Evolutionary conservation across 768 basidiomycete species (phyloP).

Genomic region (Boletus rex-veris): DNA sequence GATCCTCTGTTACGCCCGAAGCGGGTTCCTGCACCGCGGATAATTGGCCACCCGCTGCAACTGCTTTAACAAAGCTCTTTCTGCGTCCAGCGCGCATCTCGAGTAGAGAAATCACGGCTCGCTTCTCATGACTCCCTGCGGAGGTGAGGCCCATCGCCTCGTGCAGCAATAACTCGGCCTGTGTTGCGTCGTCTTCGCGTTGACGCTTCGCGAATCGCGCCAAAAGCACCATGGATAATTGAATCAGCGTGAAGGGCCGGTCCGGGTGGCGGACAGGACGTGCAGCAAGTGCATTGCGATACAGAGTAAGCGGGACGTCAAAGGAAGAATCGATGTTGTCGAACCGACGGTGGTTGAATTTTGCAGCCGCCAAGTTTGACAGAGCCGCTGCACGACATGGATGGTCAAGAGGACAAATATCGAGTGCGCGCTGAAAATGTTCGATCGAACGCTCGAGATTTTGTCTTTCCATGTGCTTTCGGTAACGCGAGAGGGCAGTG

Average conservation of each 20-base stretch:
- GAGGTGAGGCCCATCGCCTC: neutral
- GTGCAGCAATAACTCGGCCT: neutral
- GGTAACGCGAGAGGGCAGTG: neutral
- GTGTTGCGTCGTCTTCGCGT: neutral
- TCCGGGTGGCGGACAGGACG: slow-evolving; percentile 4
- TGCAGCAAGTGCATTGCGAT: neutral
- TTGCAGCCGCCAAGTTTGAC: neutral
- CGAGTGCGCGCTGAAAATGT: neutral
- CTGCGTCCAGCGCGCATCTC: neutral
- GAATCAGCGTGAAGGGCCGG: neutral
- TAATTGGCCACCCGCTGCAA: no score
- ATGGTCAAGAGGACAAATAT: neutral
- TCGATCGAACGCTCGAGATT: neutral
- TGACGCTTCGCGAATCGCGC: neutral
- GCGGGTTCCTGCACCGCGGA: neutral
- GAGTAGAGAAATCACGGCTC: neutral
- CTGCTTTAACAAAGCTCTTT: no score
- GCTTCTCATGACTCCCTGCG: neutral
- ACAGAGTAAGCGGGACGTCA: neutral
- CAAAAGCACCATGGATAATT: neutral
- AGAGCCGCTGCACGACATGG: slow-evolving; percentile 1
- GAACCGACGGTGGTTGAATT: neutral
- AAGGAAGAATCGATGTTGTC: neutral
- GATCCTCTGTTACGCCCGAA: neutral
- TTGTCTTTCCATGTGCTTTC: neutral